Percentiles rank a stretch among this genome's conserved stretches.
Evolutionary conservation across 768 basidiomycete genomes (phyloP).

Genomic region (Nidula microcarpa): DNA sequence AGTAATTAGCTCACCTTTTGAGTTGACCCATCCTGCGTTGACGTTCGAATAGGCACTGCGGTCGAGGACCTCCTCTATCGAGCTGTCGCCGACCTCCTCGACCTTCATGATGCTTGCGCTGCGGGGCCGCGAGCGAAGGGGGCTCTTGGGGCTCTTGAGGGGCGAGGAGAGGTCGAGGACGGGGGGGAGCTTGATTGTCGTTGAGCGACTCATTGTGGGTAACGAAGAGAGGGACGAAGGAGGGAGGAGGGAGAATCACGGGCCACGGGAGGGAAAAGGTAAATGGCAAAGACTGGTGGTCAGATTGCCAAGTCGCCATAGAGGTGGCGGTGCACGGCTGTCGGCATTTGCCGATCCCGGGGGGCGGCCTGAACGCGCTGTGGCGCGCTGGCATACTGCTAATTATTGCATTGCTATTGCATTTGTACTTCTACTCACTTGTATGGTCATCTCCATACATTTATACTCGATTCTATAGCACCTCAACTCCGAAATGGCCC

Average conservation of each 20-base stretch:
- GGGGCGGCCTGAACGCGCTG: too few relatives aligned
- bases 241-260: conserved; percentile 2
- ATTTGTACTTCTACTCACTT: too few relatives aligned
- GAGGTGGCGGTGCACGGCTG: not conserved
- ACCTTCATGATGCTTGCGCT: conserved; percentile 82
- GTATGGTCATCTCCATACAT: too few relatives aligned
- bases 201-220: conserved; percentile 44
- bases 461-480: too few relatives aligned
- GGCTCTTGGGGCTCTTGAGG: conserved; percentile 14
- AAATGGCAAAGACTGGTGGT: not conserved
- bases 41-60: conserved; percentile 78
- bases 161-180: conserved; percentile 36
- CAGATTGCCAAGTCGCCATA: not conserved
- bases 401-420: too few relatives aligned
- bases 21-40: conserved; percentile 93
- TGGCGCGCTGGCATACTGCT: too few relatives aligned
- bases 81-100: conserved; percentile 72
- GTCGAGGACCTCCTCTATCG: conserved; percentile 73
- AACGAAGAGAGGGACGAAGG: conserved; percentile 9
- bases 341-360: too few relatives aligned
- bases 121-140: conserved; percentile 47
- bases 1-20: conserved; percentile 61
- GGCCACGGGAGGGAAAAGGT: conserved; percentile 5
- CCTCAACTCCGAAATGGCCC: not conserved
- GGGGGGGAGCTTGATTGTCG: conserved; percentile 57